Evolutionary conservation across 768 basidiomycete species (phyloP).

Genomic region (Rhizopogon vinicolor): DNA sequence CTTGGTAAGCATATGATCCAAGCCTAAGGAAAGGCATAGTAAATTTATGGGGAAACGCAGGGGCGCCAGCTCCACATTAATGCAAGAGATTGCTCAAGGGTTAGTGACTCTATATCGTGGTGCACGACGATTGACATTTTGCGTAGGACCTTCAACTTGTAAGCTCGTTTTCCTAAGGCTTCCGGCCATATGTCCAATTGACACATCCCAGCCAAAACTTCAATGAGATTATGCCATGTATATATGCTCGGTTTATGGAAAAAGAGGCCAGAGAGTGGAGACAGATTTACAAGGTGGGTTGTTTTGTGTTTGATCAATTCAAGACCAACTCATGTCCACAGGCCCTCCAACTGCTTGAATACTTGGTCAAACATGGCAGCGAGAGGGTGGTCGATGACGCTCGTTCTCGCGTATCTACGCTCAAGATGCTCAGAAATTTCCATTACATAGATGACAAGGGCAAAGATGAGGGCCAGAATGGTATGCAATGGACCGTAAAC

Average conservation of each 20-base stretch:
- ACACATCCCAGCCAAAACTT: conserved; percentile 74
- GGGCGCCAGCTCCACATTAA: conserved; percentile 96
- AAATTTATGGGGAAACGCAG: conserved; percentile 35
- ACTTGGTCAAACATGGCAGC: conserved; percentile 93
- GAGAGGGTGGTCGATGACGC: conserved; percentile 98
- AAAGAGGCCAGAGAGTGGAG: conserved; percentile 98
- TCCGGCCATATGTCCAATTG: not conserved
- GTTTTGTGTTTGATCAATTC: not conserved
- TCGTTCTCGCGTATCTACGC: conserved; percentile 86
- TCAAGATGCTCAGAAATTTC: conserved; percentile 97
- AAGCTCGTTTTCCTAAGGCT: conserved; percentile 25
- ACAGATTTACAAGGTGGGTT: conserved; percentile 91
- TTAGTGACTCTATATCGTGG: conserved; percentile 32
- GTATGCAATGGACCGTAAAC: conserved; percentile 34
- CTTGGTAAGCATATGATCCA: conserved; percentile 65
- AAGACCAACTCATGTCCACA: conserved; percentile 23
- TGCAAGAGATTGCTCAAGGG: conserved; percentile 99
- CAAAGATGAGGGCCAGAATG: conserved; percentile 97
- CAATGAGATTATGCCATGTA: conserved; percentile 98
- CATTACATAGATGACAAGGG: conserved; percentile 99
- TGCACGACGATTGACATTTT: conserved; percentile 12
- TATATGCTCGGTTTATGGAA: conserved; percentile 94
- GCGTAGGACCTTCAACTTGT: conserved; percentile 97
- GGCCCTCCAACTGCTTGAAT: conserved; percentile 92
- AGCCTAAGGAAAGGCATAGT: not conserved